A percentile compares a stretch with the other conserved stretches of the same genome.
Conservation (phyloP, 805 yeast genomes). For the Candida glaebosa region DNA sequence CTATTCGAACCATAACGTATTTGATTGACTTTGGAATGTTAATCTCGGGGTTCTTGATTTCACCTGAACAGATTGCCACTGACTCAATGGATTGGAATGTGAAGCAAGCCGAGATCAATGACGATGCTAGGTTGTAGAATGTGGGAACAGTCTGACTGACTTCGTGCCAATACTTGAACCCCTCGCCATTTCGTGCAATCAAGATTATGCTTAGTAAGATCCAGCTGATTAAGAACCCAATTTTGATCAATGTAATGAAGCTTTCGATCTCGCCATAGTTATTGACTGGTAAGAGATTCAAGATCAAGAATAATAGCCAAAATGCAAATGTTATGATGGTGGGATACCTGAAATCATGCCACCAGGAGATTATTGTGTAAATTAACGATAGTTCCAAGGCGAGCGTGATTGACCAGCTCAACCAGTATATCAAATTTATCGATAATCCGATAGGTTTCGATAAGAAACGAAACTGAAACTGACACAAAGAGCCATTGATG, state of each 20-base stretch:
- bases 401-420: constrained; percentile 23
- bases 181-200: constrained; percentile 37
- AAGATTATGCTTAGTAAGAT: constrained; percentile 17
- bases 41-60: constrained; percentile 33
- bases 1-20: constrained; percentile 58
- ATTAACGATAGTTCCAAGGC: constrained; percentile 20
- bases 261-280: constrained; percentile 19
- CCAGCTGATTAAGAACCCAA: constrained; percentile 18
- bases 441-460: constrained; percentile 15
- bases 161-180: constrained; percentile 7
- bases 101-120: constrained; percentile 49
- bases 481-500: constrained; percentile 17
- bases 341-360: constrained; percentile 10
- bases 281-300: constrained; percentile 20
- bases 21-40: constrained; percentile 46
- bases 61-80: constrained; percentile 69
- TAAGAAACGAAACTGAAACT: constrained; percentile 16
- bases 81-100: constrained; percentile 73
- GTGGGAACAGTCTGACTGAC: constrained; percentile 1
- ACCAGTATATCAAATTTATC: constrained; percentile 20
- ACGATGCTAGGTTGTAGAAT: constrained; percentile 2
- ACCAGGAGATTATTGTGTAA: constrained; percentile 12
- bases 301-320: constrained; percentile 15
- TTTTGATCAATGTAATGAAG: constrained; percentile 16
- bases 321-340: constrained; percentile 5